Base-by-base conservation (phyloP, 1,139 yeast genomes). In the Lodderomyces metapsilosis region DNA sequence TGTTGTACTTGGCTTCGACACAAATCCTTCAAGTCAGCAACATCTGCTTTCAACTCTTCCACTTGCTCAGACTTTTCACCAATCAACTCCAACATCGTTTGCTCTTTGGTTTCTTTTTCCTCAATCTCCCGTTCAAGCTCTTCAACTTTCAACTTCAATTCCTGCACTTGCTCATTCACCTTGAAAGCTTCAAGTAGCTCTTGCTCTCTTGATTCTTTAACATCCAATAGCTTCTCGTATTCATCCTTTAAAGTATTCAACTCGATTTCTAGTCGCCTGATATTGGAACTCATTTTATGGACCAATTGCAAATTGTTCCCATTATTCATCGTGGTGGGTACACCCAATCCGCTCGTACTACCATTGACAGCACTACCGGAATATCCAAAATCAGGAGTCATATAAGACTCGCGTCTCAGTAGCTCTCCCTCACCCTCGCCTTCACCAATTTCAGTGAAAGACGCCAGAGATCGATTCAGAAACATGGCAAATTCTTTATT, bases 61-160 rank as follows among this genome's bases (percentile, higher is more conserved):
- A 88, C 92, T 49, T 74, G 76, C 59, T 94, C 98, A 11, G 89
- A 77, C 58, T 91, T 89, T 54, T 91, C 97, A 4, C 97, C 97
- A 15, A 91, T 72, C 48, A 88, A 62, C 52, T 84, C 88, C 46
- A 91, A 65, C 46, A 92, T 79, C 3, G 83, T 75, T 43, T 80
- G 82, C 42, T 81, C 75, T 36, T 71, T 70, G 3, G 53, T 53
- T n/a, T 67, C 58, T 39, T 78, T 62, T 3, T 58, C 61, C 1
- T 56, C 62, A 4, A 79, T 57, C 39, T 74, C 68, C 2, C 45
- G 45, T 36, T 69, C 62, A 23, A 80, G 59, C 9, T 52, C 58
- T 0, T 53, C 57, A 12, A 77, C 62, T 38, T 71, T 61, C 2
- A 45, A 34, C 38, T 71, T 66, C 21, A 78, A 59, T 0, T 44